Evolutionary conservation across 2,329 filamentous ascomycete genomes (phyloP).

Genomic region (Cordyceps tenuipes): DNA sequence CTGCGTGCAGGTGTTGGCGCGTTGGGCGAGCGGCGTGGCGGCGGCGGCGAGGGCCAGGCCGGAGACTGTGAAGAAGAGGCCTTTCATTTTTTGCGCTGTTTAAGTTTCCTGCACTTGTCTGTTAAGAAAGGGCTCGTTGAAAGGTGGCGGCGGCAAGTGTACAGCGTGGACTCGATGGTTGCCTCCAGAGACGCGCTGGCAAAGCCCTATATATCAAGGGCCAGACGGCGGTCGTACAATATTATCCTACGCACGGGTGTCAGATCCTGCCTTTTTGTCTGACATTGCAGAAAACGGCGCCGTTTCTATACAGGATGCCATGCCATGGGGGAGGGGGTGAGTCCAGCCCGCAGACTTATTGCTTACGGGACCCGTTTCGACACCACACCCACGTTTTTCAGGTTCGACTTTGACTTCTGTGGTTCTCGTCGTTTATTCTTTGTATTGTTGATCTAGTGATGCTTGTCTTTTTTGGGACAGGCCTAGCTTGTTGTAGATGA

Average conservation of each 20-base stretch:
- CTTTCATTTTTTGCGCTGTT: slow-evolving; percentile 7
- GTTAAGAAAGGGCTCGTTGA: too few species aligned
- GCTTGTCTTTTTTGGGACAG: neutral
- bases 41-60: neutral
- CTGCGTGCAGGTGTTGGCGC: neutral
- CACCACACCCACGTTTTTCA: neutral
- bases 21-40: neutral
- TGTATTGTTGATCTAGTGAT: neutral
- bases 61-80: neutral
- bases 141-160: neutral
- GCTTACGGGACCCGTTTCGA: slow-evolving; percentile 4
- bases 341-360: neutral
- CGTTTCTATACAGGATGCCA: neutral
- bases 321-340: neutral
- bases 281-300: neutral
- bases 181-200: neutral
- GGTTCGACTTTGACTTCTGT: neutral
- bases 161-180: neutral
- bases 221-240: neutral
- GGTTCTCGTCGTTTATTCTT: neutral
- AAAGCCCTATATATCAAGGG: neutral
- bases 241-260: neutral
- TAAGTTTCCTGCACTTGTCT: too few species aligned
- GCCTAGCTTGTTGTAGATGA: neutral
- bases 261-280: neutral